A percentile compares a stretch with the other conserved stretches of the same genome.
Conservation (phyloP, 305 asterid species). For the Rubia balearica region DNA sequence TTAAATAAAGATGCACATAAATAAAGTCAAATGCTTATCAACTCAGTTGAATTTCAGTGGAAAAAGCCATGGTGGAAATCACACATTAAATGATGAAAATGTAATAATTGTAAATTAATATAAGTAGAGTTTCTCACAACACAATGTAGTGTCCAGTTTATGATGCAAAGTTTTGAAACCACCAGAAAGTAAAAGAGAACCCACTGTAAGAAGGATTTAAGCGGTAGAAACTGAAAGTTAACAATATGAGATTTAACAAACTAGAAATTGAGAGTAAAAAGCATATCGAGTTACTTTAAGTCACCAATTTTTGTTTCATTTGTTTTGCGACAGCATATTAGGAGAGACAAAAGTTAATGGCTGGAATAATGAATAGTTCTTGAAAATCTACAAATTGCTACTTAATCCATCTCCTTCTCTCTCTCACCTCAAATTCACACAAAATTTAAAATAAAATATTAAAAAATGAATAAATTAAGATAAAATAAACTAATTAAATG, state of each 20-base stretch:
- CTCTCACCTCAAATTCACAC: neutral
- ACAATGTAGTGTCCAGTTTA: neutral
- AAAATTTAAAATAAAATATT: no score
- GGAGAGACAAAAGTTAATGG: neutral
- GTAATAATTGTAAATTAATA: neutral
- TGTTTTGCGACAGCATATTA: no score
- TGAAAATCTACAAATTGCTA: neutral
- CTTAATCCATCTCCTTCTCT: neutral
- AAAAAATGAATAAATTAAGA: no score
- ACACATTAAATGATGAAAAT: neutral
- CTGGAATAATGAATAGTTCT: neutral
- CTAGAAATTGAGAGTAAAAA: neutral
- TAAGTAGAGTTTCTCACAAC: neutral
- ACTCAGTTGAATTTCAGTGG: neutral
- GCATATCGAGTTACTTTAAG: neutral
- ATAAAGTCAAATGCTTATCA: neutral
- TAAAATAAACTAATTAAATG: no score
- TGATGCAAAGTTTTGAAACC: neutral
- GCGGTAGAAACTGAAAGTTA: neutral
- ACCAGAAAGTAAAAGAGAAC: neutral
- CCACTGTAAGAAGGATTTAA: neutral
- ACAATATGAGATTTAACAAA: neutral
- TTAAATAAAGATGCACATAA: neutral
- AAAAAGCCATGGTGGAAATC: neutral
- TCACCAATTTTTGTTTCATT: neutral